Base-by-base conservation (phyloP, 2,329 filamentous ascomycete species). In the Dactylellina haptotyla region DNA sequence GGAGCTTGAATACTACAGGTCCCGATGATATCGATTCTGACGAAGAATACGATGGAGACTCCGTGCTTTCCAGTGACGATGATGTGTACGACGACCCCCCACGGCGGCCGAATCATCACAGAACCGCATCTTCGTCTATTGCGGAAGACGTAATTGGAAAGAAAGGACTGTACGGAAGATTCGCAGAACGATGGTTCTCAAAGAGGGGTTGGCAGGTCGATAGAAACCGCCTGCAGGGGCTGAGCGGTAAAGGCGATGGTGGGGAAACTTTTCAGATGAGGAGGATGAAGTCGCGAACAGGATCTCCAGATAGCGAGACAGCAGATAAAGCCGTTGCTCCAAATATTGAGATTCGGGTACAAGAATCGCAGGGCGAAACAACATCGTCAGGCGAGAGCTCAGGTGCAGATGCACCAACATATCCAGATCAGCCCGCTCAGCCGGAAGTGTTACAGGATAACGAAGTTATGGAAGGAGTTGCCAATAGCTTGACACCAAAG, bases 171-270 rank as follows among this genome's bases (percentile, higher is more conserved):
- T 98, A 97, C 80, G 94, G 93, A 3, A 86, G 91, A 37, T 97
- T 98, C 80, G 92, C 94, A 0, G 87, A 93, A 75, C 88, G 89
- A 71, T 99, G 95, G 95, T 95, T 98, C 79, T 95, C 92, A 45
- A 88, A 87, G 75, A 90, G 88, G 74, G 93, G 91, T 0, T 94
- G 93, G 90, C 89, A 88, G 58, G 83, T 88, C 72, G 89, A 91
- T 72, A 88, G 88, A 76, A 87, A 88, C 77, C 85, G 89, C 25
- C 86, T 86, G 53, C 86, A 93, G 78, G 91, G 90, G 3, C 83
- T 93, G 80, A 90, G 87, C 76, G 80, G 83, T 9, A 80, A 83
- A 50, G 83, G 85, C 43, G 79, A 85, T 3, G 43, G 70, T 18
- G 54, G 61, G 12, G 69, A 73, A 54, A 65, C 37, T n/a, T 66